A percentile compares a stretch with the other conserved stretches of the same genome.
phyloP scores from a whole-genome alignment of 2,329 filamentous ascomycete species.

The Colletotrichum caudatum region DNA sequence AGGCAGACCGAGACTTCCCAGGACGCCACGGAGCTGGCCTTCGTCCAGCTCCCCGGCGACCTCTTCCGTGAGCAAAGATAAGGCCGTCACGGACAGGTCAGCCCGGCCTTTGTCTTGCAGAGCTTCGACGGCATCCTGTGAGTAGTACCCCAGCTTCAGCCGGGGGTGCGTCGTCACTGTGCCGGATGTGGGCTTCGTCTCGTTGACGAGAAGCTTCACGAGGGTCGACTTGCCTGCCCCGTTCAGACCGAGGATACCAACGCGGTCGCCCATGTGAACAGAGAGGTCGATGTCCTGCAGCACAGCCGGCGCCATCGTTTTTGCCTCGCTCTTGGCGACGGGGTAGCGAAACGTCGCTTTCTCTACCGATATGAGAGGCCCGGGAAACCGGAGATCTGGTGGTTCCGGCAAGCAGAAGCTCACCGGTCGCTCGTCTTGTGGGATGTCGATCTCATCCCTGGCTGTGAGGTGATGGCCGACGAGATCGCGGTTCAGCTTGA shows the following conservation, averaged over 20 bases:
- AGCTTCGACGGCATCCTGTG: constrained; percentile 81
- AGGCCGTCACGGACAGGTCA: constrained; percentile 70
- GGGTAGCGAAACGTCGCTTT: constrained; percentile 75
- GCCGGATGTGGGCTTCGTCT: constrained; percentile 69
- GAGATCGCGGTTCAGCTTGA: constrained; percentile 84
- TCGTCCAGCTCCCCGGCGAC: constrained; percentile 68
- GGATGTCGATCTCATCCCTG: constrained; percentile 78
- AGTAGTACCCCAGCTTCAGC: constrained; percentile 80
- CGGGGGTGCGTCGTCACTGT: constrained; percentile 75
- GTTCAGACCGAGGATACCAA: constrained; percentile 83
- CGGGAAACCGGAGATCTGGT: constrained; percentile 79
- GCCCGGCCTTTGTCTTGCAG: constrained; percentile 65
- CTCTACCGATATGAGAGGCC: constrained; percentile 79
- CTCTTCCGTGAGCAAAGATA: constrained; percentile 71
- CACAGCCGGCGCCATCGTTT: constrained; percentile 55
- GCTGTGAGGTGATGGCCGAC: constrained; percentile 69
- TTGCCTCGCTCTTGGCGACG: constrained; percentile 42
- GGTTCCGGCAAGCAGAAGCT: constrained; percentile 71
- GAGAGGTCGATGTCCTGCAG: constrained; percentile 75
- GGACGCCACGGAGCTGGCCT: constrained; percentile 73
- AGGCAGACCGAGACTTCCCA: constrained; percentile 77
- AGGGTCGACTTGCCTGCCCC: constrained; percentile 86
- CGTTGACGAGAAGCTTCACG: constrained; percentile 75
- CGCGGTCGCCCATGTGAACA: constrained; percentile 77
- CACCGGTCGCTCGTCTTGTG: constrained; percentile 70